Conservation (phyloP, 148 eudicot species). For the Chenopodium formosanum region DNA sequence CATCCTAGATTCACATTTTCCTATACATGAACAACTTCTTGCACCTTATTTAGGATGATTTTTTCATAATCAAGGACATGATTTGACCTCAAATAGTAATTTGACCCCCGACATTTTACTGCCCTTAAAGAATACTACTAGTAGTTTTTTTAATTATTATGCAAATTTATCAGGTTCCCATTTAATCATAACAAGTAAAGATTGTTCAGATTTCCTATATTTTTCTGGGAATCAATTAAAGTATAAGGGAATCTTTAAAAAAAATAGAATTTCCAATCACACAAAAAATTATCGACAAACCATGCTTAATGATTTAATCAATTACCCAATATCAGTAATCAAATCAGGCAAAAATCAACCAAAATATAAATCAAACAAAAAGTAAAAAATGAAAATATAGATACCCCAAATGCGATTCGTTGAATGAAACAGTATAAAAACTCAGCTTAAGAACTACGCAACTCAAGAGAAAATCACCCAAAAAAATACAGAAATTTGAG, state of each 20-base stretch:
- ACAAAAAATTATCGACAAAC: neutral
- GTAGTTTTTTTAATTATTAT: no score
- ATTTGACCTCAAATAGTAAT: neutral
- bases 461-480: neutral
- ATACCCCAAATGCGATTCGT: neutral
- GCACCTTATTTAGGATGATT: neutral
- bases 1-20: no score
- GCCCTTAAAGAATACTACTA: no score
- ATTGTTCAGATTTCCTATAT: neutral
- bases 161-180: no score
- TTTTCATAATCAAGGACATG: neutral
- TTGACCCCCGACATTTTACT: neutral
- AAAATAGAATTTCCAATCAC: neutral
- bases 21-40: neutral
- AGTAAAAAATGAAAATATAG: neutral
- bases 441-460: conserved; percentile 17
- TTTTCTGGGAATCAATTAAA: neutral
- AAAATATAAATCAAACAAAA: neutral
- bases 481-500: neutral
- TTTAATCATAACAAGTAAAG: neutral
- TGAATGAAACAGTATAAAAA: neutral
- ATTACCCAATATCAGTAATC: neutral
- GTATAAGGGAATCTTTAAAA: neutral
- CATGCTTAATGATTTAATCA: neutral
- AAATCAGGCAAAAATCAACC: neutral